phyloP scores from a whole-genome alignment of 148 eudicot species.

The Spergularia marina region DNA sequence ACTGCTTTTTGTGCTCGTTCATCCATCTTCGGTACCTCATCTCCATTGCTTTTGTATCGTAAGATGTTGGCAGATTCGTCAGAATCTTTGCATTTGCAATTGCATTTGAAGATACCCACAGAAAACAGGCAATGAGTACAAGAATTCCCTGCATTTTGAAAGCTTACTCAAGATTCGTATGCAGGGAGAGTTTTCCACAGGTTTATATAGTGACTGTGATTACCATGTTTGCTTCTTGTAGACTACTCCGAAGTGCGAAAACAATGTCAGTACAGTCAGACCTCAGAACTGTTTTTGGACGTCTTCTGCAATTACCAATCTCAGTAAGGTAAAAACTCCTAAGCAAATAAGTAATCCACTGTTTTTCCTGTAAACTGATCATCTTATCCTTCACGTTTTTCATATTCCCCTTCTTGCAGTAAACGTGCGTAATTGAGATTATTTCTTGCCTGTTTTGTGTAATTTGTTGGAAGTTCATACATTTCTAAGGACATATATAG shows the following conservation, averaged over 20 bases:
- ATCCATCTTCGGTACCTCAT: conserved; percentile 17
- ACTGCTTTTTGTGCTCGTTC: conserved; percentile 7
- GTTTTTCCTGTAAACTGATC: neutral
- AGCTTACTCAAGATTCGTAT: neutral
- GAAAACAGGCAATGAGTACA: neutral
- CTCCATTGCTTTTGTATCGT: conserved; percentile 13
- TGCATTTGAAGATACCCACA: conserved; percentile 15
- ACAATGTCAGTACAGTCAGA: conserved; percentile 2
- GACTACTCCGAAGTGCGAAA: neutral
- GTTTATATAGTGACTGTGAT: neutral
- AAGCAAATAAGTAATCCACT: neutral
- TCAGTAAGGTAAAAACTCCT: conserved; percentile 5
- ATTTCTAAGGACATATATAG: too few relatives aligned
- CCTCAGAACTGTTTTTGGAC: neutral
- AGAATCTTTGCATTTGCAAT: neutral
- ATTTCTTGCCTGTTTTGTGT: too few relatives aligned
- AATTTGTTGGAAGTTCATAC: too few relatives aligned
- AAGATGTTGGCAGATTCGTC: neutral
- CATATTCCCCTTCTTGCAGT: too few relatives aligned
- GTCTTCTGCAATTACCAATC: conserved; percentile 12
- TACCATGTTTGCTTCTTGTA: neutral
- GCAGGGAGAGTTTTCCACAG: neutral
- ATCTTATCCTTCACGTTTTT: conserved; percentile 11
- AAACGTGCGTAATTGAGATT: too few relatives aligned
- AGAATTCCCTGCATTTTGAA: neutral